Conservation (phyloP, 129 eudicot genomes). For the Escallonia herrerae region DNA sequence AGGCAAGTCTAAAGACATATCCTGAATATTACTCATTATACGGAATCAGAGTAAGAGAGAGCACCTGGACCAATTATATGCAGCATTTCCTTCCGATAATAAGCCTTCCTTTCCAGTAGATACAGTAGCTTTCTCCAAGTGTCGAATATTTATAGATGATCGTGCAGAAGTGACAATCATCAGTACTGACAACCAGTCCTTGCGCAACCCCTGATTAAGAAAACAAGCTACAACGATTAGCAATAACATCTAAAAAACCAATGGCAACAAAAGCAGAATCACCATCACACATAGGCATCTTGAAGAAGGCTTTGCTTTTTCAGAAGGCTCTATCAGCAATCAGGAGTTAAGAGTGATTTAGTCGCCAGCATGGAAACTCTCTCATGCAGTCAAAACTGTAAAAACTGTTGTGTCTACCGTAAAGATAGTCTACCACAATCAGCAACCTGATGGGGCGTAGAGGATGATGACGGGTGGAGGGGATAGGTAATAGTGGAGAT, state of each 20-base stretch:
- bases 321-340: no score
- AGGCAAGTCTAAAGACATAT: not conserved
- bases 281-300: no score
- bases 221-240: not conserved
- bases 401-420: no score
- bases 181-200: conserved; percentile 90
- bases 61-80: conserved; percentile 98
- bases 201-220: conserved; percentile 75
- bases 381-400: no score
- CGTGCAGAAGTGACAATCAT: conserved; percentile 98
- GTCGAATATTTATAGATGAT: conserved; percentile 89
- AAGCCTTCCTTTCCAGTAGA: conserved; percentile 98
- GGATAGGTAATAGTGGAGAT: no score
- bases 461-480: no score
- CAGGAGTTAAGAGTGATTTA: no score
- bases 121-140: conserved; percentile 98
- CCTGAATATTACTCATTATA: not conserved
- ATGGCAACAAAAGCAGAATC: not conserved
- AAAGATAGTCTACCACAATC: no score
- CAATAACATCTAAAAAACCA: conserved; percentile 7
- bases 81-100: conserved; percentile 95
- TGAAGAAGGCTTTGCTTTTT: no score
- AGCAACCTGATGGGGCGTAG: no score
- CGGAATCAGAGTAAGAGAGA: conserved; percentile 12
- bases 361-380: no score